Base-by-base conservation (phyloP, 106 monocot genomes). In the Amphibolis antarctica region DNA sequence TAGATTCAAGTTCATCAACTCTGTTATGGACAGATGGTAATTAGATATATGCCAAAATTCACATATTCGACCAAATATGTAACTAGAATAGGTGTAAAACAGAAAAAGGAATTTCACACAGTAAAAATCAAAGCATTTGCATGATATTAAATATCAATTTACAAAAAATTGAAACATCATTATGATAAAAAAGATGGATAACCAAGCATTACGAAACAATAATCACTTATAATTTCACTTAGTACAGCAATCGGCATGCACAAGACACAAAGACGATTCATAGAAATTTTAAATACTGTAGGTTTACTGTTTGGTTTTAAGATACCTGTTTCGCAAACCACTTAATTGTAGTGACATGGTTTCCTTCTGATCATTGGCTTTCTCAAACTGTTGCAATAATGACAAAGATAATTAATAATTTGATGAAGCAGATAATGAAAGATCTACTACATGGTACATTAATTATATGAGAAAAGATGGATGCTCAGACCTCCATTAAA, bases 331-430 rank as follows among this genome's bases (percentile, higher is more conserved):
- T 22, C 43, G 42, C 3, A 60, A 68, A 64, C 71, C 58, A 14
- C 25, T 9, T 60, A 90, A 71, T 72, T 82, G 80, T 60, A 80
- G 69, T 52, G 71, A 65, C 42, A 79, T 63, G 19, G 72, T 72
- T 67, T 89, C 84, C 62, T 78, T 79, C 42, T 61, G 73, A 65
- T 89, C 89, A 73, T 84, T 90, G 15, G 79, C 81, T 74, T 80
- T 90, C 76, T 90, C 84, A 51, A 60, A 77, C 94, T 96, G 70
- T 63, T 28, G 55, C 18, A 79, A 49, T 42, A 20, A 47, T 23
- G 51, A 20, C n/a, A 54, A 6, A 57, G n/a, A 27, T 23, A 30
- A 24, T 28, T 53, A 24, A 30, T 53, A 24, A 30, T 12, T 42
- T 46, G 11, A 44, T 0, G 4, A 28, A 28, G 12, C 4, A 53